These are phyloP conservation scores for Clarkia xantiana DNA, from an alignment of 345 rosid species.

Conservation along the genomic window DNA sequence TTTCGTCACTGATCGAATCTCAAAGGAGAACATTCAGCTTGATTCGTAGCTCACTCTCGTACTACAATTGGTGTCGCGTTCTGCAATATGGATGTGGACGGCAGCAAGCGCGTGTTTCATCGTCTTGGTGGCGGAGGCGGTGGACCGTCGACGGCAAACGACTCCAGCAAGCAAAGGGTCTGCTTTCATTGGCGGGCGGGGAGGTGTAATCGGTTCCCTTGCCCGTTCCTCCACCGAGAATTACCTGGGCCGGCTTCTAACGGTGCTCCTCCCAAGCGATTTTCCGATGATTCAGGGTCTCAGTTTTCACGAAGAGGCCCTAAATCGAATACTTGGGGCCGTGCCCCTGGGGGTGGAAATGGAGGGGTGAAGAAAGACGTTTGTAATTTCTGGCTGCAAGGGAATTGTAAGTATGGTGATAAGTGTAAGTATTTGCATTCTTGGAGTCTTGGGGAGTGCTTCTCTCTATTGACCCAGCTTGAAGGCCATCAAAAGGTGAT, in stretches of 20 bases:
- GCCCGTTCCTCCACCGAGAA: conserved; percentile 67
- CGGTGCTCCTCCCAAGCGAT: conserved; percentile 41
- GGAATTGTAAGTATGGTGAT: conserved; percentile 64
- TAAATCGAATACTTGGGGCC: conserved; percentile 36
- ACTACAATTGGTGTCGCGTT: too few species aligned
- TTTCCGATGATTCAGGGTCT: conserved; percentile 43
- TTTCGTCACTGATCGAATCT: too few species aligned
- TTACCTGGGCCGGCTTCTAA: conserved; percentile 34
- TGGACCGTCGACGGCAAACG: conserved; percentile 13
- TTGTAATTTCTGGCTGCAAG: conserved; percentile 81
- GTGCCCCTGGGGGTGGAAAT: conserved; percentile 24
- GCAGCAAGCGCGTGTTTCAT: conserved; percentile 57
- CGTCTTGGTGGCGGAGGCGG: conserved; percentile 34
- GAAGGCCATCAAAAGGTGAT: conserved; percentile 84
- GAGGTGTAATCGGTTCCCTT: conserved; percentile 50
- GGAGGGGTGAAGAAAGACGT: conserved; percentile 35
- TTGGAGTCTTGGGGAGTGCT: conserved; percentile 82
- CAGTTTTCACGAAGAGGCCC: conserved; percentile 38
- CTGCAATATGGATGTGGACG: conserved; percentile 53
- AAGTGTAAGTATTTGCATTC: conserved; percentile 72
- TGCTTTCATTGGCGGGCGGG: conserved; percentile 90
- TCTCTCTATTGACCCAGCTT: conserved; percentile 56
- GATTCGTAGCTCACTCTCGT: too few species aligned
- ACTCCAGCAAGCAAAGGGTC: conserved; percentile 37
- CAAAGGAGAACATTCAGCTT: too few species aligned